Conservation (phyloP, 164 flowering plant species). For the Chimonanthus salicifolius region DNA sequence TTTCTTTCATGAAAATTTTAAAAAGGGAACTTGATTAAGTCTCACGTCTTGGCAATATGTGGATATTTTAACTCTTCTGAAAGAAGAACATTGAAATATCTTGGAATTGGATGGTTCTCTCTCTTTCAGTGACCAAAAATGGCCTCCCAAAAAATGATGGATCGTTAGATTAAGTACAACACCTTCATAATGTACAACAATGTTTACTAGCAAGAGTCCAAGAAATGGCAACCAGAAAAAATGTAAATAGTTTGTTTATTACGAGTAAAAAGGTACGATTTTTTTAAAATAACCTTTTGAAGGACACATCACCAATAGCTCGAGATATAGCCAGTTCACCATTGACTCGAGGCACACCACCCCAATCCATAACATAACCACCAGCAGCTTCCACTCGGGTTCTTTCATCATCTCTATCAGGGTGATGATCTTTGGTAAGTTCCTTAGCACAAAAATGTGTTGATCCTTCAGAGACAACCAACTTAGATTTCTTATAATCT, state of each 20-base stretch:
- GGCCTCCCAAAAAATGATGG: too few species aligned
- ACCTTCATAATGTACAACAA: background rate
- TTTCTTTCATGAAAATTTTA: too few species aligned
- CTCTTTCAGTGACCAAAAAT: too few species aligned
- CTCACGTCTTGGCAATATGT: too few species aligned
- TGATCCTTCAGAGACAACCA: conserved; percentile 31
- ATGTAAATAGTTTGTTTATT: background rate
- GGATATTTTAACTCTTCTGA: too few species aligned
- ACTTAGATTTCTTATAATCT: conserved; percentile 26
- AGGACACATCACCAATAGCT: conserved; percentile 82
- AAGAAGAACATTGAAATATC: too few species aligned
- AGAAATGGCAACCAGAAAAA: background rate
- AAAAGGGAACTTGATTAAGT: too few species aligned
- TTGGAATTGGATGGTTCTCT: too few species aligned
- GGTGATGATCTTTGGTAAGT: conserved; percentile 92
- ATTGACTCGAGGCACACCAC: conserved; percentile 82
- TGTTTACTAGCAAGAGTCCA: background rate
- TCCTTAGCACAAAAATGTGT: conserved; percentile 55
- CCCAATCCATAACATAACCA: conserved; percentile 72
- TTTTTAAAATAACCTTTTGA: conserved; percentile 49
- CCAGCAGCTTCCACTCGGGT: conserved; percentile 88
- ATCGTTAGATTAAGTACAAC: background rate
- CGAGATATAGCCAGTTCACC: conserved; percentile 90
- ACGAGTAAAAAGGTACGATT: background rate
- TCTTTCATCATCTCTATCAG: conserved; percentile 89